A percentile compares a stretch with the other conserved stretches of the same genome.
These are phyloP conservation scores for Phlebiopsis gigantea DNA, from an alignment of 768 basidiomycete species.

Conservation along the genomic window DNA sequence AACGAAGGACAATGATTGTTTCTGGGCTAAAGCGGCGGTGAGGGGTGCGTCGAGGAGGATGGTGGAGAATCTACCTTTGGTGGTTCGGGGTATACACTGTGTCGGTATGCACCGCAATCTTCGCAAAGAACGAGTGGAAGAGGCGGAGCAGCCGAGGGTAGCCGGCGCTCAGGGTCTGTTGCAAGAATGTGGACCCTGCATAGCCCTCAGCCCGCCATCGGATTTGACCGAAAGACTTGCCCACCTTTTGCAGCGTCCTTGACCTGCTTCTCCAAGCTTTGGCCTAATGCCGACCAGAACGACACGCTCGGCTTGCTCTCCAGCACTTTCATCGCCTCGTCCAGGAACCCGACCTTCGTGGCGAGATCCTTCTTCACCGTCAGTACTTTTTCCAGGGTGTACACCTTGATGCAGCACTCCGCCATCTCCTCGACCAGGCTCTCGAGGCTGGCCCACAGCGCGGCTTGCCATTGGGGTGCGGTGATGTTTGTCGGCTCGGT, in stretches of 20 bases:
- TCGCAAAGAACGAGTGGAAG: constrained; percentile 96
- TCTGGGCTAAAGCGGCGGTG: constrained; percentile 61
- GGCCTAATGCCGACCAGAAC: constrained; percentile 85
- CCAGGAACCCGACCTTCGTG: constrained; percentile 76
- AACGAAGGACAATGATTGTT: constrained; percentile 81
- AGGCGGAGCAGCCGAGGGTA: constrained; percentile 86
- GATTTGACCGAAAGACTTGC: not conserved
- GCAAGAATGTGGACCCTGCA: constrained; percentile 84
- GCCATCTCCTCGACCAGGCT: constrained; percentile 84
- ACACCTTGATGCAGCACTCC: constrained; percentile 91
- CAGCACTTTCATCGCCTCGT: constrained; percentile 90
- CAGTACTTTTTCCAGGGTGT: constrained; percentile 91
- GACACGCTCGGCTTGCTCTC: constrained; percentile 89
- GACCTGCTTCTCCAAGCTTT: constrained; percentile 75
- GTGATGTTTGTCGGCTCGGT: constrained; percentile 89
- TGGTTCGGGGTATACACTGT: constrained; percentile 80
- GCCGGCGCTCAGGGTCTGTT: constrained; percentile 80
- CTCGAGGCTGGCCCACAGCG: constrained; percentile 79
- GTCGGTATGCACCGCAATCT: constrained; percentile 93
- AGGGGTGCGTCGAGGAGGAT: not conserved
- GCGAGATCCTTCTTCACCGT: constrained; percentile 80
- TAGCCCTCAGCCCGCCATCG: not conserved
- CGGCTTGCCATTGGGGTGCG: constrained; percentile 79
- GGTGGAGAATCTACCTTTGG: constrained; percentile 60
- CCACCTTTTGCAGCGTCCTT: constrained; percentile 78